A percentile compares a stretch with the other conserved stretches of the same genome.
phyloP scores from a whole-genome alignment of 495 filamentous ascomycete genomes.

The Cercophora samala region DNA sequence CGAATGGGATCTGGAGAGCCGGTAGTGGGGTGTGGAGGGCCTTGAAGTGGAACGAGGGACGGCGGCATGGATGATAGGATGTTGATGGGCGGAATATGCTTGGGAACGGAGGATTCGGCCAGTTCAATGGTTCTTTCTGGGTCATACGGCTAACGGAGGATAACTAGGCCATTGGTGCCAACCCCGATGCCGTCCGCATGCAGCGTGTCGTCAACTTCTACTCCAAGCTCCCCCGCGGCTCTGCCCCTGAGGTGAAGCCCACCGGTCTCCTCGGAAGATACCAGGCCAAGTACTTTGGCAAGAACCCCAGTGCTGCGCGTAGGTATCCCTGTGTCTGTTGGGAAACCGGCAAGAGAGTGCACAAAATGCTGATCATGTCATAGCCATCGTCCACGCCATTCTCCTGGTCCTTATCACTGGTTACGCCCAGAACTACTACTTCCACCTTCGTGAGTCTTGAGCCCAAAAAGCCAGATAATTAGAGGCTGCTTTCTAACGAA shows the following conservation, averaged over 20 bases:
- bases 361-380: slow-evolving; percentile 26
- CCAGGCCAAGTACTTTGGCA: slow-evolving; percentile 91
- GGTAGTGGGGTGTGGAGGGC: neutral
- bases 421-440: slow-evolving; percentile 98
- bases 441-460: slow-evolving; percentile 82
- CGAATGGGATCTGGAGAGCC: slow-evolving; percentile 2
- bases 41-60: neutral
- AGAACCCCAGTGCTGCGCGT: slow-evolving; percentile 84
- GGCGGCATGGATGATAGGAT: neutral
- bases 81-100: neutral
- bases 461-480: neutral
- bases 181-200: slow-evolving; percentile 93
- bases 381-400: slow-evolving; percentile 86
- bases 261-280: slow-evolving; percentile 82
- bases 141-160: slow-evolving; percentile 6
- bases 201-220: slow-evolving; percentile 96
- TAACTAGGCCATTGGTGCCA: slow-evolving; percentile 80
- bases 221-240: slow-evolving; percentile 88
- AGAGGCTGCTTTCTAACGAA: slow-evolving; percentile 2
- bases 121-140: neutral
- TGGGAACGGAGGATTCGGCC: neutral
- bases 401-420: slow-evolving; percentile 68
- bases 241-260: slow-evolving; percentile 73
- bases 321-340: slow-evolving; percentile 43
- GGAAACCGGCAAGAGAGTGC: neutral